Conservation (phyloP, 2,329 filamentous ascomycete species). For the Calonectria pseudoturangicola region DNA sequence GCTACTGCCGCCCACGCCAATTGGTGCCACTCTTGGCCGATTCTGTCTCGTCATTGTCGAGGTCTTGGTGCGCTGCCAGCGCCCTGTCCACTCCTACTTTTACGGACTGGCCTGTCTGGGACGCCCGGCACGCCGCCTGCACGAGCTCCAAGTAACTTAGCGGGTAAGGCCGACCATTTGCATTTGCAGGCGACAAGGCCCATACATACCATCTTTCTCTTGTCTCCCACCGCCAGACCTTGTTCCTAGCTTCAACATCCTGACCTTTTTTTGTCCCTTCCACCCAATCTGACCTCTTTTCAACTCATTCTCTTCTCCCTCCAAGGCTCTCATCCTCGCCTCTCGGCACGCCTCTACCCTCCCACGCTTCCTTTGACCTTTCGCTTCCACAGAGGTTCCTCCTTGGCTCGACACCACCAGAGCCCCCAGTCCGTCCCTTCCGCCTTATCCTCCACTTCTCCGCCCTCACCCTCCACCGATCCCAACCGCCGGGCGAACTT, state of each 20-base stretch:
- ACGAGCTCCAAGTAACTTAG: constrained; percentile 36
- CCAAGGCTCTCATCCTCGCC: constrained; percentile 18
- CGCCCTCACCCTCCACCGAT: constrained; percentile 45
- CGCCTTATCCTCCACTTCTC: constrained; percentile 45
- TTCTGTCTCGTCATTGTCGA: constrained; percentile 56
- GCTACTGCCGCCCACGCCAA: constrained; percentile 50
- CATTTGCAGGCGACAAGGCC: constrained; percentile 38
- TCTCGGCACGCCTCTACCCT: constrained; percentile 20
- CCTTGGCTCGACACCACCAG: constrained; percentile 44
- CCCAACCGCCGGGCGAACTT: constrained; percentile 36
- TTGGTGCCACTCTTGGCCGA: constrained; percentile 51
- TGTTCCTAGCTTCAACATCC: constrained; percentile 40
- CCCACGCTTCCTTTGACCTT: constrained; percentile 3
- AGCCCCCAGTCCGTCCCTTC: constrained; percentile 46
- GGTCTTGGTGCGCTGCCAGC: constrained; percentile 43
- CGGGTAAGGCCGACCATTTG: constrained; percentile 33
- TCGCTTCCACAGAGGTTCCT: constrained; percentile 21
- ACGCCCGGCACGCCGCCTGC: constrained; percentile 37
- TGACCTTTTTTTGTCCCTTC: constrained; percentile 33
- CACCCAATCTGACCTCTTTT: constrained; percentile 27
- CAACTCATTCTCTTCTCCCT: constrained; percentile 15
- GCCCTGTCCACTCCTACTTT: constrained; percentile 45
- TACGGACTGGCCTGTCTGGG: constrained; percentile 28
- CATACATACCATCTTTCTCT: constrained; percentile 38
- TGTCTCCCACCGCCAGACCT: constrained; percentile 40